phyloP scores from a whole-genome alignment of 148 eudicot species.

The Heliamphora exappendiculata region DNA sequence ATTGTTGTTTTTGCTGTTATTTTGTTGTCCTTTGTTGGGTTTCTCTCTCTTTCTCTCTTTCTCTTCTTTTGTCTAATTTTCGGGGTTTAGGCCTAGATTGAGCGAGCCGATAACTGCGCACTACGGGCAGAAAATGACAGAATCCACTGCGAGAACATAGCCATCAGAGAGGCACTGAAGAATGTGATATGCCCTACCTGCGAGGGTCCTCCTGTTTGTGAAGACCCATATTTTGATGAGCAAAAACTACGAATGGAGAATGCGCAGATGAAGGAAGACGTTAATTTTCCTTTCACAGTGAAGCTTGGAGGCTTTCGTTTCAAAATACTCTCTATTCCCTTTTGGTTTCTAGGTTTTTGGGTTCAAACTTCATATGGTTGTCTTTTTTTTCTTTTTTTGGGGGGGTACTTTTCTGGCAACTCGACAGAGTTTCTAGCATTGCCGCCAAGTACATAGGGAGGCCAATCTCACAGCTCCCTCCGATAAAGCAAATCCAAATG shows the following conservation, averaged over 20 bases:
- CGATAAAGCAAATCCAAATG: conserved; percentile 34
- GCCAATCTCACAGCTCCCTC: conserved; percentile 38
- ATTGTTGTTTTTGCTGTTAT: background rate
- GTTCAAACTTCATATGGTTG: too few relatives aligned
- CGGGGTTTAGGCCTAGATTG: too few relatives aligned
- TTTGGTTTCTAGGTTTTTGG: background rate
- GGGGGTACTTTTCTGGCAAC: conserved; percentile 39
- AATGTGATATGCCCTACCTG: conserved; percentile 56
- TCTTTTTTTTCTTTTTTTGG: background rate
- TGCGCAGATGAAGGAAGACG: conserved; percentile 59
- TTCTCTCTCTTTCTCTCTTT: too few relatives aligned
- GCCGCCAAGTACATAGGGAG: conserved; percentile 44
- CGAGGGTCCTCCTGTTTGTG: conserved; percentile 47
- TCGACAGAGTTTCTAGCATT: conserved; percentile 41
- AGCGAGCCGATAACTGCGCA: too few relatives aligned
- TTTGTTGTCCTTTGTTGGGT: background rate
- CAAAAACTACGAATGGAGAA: conserved; percentile 55
- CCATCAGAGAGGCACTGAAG: conserved; percentile 50
- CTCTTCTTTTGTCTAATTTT: too few relatives aligned
- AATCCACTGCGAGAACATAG: conserved; percentile 50
- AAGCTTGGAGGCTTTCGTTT: background rate
- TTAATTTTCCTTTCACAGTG: conserved; percentile 1
- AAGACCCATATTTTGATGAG: conserved; percentile 40
- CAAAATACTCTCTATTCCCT: background rate
- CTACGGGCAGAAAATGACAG: too few relatives aligned